These are phyloP conservation scores for Daldinia grandis DNA, from an alignment of 495 filamentous ascomycete species.

Conservation along the genomic window DNA sequence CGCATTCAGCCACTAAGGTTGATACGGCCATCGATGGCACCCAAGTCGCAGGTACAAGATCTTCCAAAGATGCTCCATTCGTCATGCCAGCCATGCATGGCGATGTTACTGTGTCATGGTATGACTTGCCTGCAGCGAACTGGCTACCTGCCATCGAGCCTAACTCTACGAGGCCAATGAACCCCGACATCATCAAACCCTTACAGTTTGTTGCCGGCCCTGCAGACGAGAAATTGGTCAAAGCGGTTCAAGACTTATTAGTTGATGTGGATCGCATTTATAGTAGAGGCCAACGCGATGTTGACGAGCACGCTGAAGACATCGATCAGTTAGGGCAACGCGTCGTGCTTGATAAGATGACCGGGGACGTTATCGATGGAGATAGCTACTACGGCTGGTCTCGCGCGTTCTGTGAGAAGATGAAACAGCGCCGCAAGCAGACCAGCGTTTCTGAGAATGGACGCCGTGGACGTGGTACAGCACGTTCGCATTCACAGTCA, in stretches of 20 bases:
- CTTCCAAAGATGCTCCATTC: slow-evolving; percentile 66
- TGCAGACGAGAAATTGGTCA: slow-evolving; percentile 69
- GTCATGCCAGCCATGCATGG: slow-evolving; percentile 81
- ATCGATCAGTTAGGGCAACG: slow-evolving; percentile 78
- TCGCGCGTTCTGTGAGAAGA: slow-evolving; percentile 78
- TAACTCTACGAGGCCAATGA: slow-evolving; percentile 76
- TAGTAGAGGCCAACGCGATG: slow-evolving; percentile 47
- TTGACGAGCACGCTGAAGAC: slow-evolving; percentile 56
- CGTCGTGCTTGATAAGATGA: slow-evolving; percentile 66
- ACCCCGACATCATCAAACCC: slow-evolving; percentile 74
- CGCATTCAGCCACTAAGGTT: slow-evolving; percentile 29
- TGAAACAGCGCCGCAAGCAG: slow-evolving; percentile 68
- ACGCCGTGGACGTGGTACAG: slow-evolving; percentile 33
- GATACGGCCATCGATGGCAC: slow-evolving; percentile 28
- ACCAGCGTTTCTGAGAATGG: slow-evolving; percentile 28
- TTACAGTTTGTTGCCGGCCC: slow-evolving; percentile 77
- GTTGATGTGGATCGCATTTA: slow-evolving; percentile 73
- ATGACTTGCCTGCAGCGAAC: slow-evolving; percentile 86
- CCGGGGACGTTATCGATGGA: slow-evolving; percentile 65
- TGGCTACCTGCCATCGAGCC: slow-evolving; percentile 80
- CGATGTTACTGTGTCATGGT: slow-evolving; percentile 76
- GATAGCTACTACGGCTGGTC: slow-evolving; percentile 92
- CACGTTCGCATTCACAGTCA: slow-evolving; percentile 49
- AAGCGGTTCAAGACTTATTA: slow-evolving; percentile 73
- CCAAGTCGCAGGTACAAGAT: slow-evolving; percentile 36